Conservation (phyloP, 331 rosid genomes). For the Cydonia oblonga region DNA sequence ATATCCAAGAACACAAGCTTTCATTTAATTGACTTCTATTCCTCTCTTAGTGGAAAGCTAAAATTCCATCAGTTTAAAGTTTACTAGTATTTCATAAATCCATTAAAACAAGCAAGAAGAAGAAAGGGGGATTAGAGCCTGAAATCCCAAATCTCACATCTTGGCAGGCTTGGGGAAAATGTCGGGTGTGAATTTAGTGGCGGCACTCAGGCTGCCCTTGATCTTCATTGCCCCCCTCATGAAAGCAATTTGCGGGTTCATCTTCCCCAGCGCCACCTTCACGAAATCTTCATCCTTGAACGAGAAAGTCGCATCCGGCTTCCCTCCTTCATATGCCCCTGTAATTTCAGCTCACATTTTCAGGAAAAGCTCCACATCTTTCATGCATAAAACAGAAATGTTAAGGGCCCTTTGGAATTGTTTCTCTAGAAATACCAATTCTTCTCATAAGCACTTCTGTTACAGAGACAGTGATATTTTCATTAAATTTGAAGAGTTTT, state of each 20-base stretch:
- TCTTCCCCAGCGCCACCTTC: conserved; percentile 76
- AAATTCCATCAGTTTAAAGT: background rate
- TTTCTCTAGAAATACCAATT: background rate
- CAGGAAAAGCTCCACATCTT: background rate
- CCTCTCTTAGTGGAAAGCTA: background rate
- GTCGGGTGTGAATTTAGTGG: conserved; percentile 81
- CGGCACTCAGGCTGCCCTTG: conserved; percentile 86
- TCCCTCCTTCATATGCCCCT: conserved; percentile 82
- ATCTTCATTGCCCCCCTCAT: conserved; percentile 84
- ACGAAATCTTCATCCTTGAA: conserved; percentile 86
- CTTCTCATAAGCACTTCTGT: background rate
- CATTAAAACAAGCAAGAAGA: too few species aligned
- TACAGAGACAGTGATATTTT: too few species aligned
- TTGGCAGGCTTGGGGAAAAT: conserved; percentile 92
- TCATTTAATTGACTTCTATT: background rate
- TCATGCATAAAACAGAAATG: background rate
- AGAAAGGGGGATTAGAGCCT: too few species aligned
- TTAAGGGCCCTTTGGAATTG: background rate
- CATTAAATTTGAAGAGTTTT: too few species aligned
- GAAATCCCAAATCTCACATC: conserved; percentile 37
- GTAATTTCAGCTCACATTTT: conserved; percentile 2
- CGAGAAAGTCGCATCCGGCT: conserved; percentile 77
- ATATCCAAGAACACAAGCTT: background rate
- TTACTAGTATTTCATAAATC: background rate
- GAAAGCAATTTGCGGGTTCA: conserved; percentile 91